Base-by-base conservation (phyloP, 2,329 filamentous ascomycete species). In the Onygena corvina region DNA sequence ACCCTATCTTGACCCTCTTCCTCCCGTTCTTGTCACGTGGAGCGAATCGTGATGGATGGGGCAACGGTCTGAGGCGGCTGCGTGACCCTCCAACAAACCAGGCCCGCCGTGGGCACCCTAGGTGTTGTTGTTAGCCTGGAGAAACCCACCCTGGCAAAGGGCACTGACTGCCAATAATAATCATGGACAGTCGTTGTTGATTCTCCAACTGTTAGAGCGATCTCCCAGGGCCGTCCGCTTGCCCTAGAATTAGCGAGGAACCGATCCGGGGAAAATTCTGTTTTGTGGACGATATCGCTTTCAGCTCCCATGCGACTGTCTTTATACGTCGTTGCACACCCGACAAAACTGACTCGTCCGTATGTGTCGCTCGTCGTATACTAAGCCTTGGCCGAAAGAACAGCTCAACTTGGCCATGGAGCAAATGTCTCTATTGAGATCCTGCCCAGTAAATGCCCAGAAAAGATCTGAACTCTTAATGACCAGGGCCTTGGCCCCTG, bases 51-150 rank as follows among this genome's bases (percentile, higher is more conserved):
- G 20, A 40, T 11, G 14, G 9, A 42, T 27, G 38, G 38, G 4
- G 11, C 38, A 42, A 42, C 38, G 38, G 38, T 42, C 38, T 27
- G 12, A 25, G 21, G 38, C 38, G 38, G 38, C 38, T 42, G 38
- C 38, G 38, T 42, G 38, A 42, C 38, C 38, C n/a, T 40, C 36
- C 9, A n/a, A n/a, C n/a, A n/a, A n/a, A n/a, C n/a, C n/a, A n/a
- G n/a, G n/a, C n/a, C n/a, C n/a, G n/a, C n/a, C n/a, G n/a, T n/a
- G n/a, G n/a, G n/a, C n/a, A n/a, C n/a, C n/a, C n/a, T n/a, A n/a
- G n/a, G n/a, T n/a, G n/a, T n/a, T n/a, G n/a, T n/a, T n/a, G n/a
- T n/a, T n/a, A n/a, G n/a, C n/a, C n/a, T n/a, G n/a, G n/a, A n/a
- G n/a, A n/a, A n/a, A n/a, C n/a, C n/a, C n/a, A n/a, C n/a, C n/a